A percentile compares a stretch with the other conserved stretches of the same genome.
phyloP scores from a whole-genome alignment of 1,139 yeast species.

The Torulaspora globosa region DNA sequence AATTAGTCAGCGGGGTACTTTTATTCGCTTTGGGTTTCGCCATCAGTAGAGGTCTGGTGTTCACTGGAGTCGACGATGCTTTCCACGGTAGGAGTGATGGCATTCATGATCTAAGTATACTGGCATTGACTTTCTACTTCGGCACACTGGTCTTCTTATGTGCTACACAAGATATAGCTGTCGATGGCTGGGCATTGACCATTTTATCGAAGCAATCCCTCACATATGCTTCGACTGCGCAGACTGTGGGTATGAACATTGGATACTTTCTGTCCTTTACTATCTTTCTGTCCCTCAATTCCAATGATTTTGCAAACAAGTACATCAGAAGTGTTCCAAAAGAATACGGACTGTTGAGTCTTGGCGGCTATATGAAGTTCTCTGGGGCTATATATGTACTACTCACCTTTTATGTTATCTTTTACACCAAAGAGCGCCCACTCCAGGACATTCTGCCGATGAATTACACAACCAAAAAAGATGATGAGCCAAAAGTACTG shows the following conservation, averaged over 20 bases:
- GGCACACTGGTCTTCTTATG: constrained; percentile 77
- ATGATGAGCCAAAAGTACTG: constrained; percentile 28
- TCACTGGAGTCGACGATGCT: constrained; percentile 51
- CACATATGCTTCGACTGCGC: constrained; percentile 96
- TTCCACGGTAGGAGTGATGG: constrained; percentile 24
- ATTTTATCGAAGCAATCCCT: constrained; percentile 72
- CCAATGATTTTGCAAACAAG: constrained; percentile 88
- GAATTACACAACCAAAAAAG: constrained; percentile 38
- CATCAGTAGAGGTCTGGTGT: constrained; percentile 47
- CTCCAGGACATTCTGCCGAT: constrained; percentile 31
- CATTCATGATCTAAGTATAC: constrained; percentile 21
- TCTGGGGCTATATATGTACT: constrained; percentile 73
- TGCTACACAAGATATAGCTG: constrained; percentile 98
- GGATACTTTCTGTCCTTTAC: constrained; percentile 93
- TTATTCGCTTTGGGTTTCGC: constrained; percentile 58
- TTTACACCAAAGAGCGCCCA: constrained; percentile 66
- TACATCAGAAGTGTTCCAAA: constrained; percentile 62
- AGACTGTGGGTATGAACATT: constrained; percentile 87
- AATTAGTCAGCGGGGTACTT: constrained; percentile 66
- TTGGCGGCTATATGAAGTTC: constrained; percentile 69
- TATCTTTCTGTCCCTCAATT: constrained; percentile 81
- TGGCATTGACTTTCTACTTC: constrained; percentile 47
- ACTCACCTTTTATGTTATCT: constrained; percentile 58
- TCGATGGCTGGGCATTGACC: constrained; percentile 98
- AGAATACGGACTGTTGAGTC: constrained; percentile 62